Evolutionary conservation across 768 basidiomycete species (phyloP), one percentile per base, ranked within the genome.

Genomic region (Wakefieldia striispora): DNA sequence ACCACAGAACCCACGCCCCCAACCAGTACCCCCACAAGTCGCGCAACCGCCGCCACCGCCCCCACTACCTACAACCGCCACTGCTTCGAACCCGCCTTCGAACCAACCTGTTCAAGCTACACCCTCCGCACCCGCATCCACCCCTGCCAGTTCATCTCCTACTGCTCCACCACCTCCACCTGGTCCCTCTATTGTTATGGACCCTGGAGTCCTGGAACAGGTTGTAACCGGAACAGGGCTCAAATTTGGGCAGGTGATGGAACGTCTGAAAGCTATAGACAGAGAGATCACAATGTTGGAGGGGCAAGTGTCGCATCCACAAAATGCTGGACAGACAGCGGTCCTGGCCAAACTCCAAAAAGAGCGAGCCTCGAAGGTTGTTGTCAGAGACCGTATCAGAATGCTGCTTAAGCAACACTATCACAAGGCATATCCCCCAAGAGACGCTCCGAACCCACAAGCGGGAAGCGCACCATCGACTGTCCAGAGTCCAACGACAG

Each of bases 161-260:
- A n/a, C 53, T 21, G 41, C 38, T 29, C 47, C 54, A 16, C n/a
- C 19, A 3, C 48, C 51, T 16, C 16, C 53, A 27, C 37, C 59
- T 7, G 55, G 34, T n/a, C 40, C 57, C 2, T n/a, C 60, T 17
- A n/a, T n/a, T n/a, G n/a, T n/a, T n/a, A 6, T 45, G 8, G 54
- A 38, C 8, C 19, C 51, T 9, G 55, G 54, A 4, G 5, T 58
- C n/a, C 40, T 54, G n/a, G 62, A 59, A 3, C 64, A 56, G 27
- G 44, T 48, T 6, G 51, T 56, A 41, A 13, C 27, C 10, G 26
- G 48, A 26, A 37, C 23, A 12, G 57, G 50, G 2, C 1, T 51
- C 16, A 68, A 26, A 39, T 55, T 64, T 37, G 44, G 50, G 39
- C 63, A 63, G 19, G 21, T 66, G 51, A 37, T 64, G 47, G 68